Conservation (phyloP, 306 rosid genomes). For the Hippophae tibetana region DNA sequence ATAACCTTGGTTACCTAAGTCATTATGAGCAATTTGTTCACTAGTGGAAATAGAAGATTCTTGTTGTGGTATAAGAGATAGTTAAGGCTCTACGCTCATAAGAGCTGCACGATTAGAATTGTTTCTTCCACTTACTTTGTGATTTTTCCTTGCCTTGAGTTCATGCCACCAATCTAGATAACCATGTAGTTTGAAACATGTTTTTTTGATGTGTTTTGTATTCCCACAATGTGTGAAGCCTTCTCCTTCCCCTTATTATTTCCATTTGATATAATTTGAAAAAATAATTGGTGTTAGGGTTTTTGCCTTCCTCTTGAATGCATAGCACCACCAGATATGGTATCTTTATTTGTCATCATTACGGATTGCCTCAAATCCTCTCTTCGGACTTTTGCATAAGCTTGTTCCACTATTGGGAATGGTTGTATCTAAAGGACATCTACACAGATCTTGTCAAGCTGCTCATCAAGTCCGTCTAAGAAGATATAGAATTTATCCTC, state of each 20-base stretch:
- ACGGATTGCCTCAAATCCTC: constrained; percentile 3
- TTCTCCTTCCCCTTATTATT: background rate
- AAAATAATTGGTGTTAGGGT: constrained; percentile 1
- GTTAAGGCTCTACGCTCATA: background rate
- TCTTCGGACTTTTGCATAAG: background rate
- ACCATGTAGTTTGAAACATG: constrained; percentile 10
- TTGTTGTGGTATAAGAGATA: constrained; percentile 6
- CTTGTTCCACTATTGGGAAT: constrained; percentile 10
- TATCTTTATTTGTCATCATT: background rate
- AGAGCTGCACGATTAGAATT: background rate
- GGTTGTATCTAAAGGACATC: background rate
- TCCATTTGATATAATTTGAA: background rate
- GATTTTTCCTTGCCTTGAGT: background rate
- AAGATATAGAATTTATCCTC: constrained; percentile 10
- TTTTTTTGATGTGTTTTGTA: constrained; percentile 8
- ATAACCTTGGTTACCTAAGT: constrained; percentile 9
- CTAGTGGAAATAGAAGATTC: background rate
- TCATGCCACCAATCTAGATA: constrained; percentile 9
- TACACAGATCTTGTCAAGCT: background rate
- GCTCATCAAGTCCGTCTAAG: constrained; percentile 5
- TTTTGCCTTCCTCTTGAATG: background rate
- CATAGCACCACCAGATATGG: background rate
- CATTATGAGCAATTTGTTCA: constrained; percentile 1
- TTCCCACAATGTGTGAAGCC: constrained; percentile 15
- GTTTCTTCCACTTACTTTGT: background rate